Evolutionary conservation across 2,329 filamentous ascomycete species (phyloP).

Genomic region (Fusarium sp.): DNA sequence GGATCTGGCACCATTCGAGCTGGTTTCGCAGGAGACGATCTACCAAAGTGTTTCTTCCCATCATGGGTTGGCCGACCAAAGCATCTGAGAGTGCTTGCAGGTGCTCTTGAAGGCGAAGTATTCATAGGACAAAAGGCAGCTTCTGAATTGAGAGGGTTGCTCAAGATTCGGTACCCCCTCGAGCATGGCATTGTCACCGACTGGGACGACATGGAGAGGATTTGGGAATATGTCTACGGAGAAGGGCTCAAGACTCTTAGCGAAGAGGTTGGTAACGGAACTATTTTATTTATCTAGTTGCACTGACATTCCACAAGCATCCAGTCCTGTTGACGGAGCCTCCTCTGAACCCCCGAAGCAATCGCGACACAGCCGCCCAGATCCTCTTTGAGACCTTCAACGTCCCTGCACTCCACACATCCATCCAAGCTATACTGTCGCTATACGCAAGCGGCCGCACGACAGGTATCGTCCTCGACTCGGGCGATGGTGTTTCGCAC

Average conservation of each 20-base stretch:
- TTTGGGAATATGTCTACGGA: conserved; percentile 98
- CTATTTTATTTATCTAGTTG: background rate
- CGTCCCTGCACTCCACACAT: conserved; percentile 94
- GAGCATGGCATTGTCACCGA: conserved; percentile 99
- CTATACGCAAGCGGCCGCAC: conserved; percentile 96
- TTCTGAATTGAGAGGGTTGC: conserved; percentile 86
- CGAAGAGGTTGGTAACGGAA: conserved; percentile 76
- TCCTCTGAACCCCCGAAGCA: conserved; percentile 91
- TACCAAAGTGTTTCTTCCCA: conserved; percentile 96
- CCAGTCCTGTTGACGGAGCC: conserved; percentile 96
- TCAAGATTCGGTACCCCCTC: conserved; percentile 95
- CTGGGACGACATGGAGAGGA: conserved; percentile 99
- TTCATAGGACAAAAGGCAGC: conserved; percentile 93
- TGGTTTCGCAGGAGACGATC: conserved; percentile 94
- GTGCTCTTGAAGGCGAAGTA: conserved; percentile 93
- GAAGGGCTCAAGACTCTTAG: conserved; percentile 96
- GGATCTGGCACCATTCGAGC: conserved; percentile 97
- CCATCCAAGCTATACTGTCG: conserved; percentile 95
- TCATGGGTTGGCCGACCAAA: conserved; percentile 97
- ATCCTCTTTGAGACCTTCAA: conserved; percentile 99
- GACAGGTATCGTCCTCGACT: conserved; percentile 93
- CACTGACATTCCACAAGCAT: conserved; percentile 64
- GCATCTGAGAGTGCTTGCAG: conserved; percentile 93
- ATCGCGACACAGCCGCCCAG: conserved; percentile 95
- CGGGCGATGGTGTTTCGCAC: conserved; percentile 95